Percentiles rank a stretch among this genome's conserved stretches.
Evolutionary conservation across 2,329 filamentous ascomycete species (phyloP).

Genomic region (Colletotrichum scovillei): DNA sequence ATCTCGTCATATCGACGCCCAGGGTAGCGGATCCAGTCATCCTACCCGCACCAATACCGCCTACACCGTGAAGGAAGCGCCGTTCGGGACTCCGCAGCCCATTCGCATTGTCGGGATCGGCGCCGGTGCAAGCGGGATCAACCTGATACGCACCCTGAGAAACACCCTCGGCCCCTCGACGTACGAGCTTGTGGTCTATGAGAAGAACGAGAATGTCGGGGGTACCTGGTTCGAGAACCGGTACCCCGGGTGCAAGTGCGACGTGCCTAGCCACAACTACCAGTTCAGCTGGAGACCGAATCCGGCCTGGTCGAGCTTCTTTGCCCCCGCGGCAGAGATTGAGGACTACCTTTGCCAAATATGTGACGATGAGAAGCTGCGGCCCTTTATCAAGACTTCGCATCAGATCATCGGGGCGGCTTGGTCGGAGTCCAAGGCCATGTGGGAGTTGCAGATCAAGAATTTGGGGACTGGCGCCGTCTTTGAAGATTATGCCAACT

Average conservation of each 20-base stretch:
- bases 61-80: constrained; percentile 31
- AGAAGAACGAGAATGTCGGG: constrained; percentile 66
- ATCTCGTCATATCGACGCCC: constrained; percentile 34
- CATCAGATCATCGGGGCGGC: constrained; percentile 55
- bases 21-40: constrained; percentile 25
- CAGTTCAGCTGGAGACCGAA: constrained; percentile 72
- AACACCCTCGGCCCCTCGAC: constrained; percentile 49
- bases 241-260: constrained; percentile 68
- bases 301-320: constrained; percentile 69
- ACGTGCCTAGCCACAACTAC: constrained; percentile 70
- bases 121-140: constrained; percentile 36
- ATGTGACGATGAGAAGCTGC: constrained; percentile 60
- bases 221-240: constrained; percentile 70
- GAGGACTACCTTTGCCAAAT: constrained; percentile 61
- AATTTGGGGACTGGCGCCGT: constrained; percentile 50
- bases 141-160: constrained; percentile 54
- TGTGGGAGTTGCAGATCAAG: constrained; percentile 55
- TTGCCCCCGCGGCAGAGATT: constrained; percentile 66
- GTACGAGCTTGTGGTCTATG: constrained; percentile 62
- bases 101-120: constrained; percentile 36
- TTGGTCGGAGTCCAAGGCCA: constrained; percentile 56
- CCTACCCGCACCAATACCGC: constrained; percentile 5
- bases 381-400: constrained; percentile 53
- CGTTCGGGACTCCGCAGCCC: constrained; percentile 29
- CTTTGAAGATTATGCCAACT: constrained; percentile 59